These are phyloP conservation scores for Leucocoprinus leucothites DNA, from an alignment of 768 basidiomycete species.

Conservation along the genomic window DNA sequence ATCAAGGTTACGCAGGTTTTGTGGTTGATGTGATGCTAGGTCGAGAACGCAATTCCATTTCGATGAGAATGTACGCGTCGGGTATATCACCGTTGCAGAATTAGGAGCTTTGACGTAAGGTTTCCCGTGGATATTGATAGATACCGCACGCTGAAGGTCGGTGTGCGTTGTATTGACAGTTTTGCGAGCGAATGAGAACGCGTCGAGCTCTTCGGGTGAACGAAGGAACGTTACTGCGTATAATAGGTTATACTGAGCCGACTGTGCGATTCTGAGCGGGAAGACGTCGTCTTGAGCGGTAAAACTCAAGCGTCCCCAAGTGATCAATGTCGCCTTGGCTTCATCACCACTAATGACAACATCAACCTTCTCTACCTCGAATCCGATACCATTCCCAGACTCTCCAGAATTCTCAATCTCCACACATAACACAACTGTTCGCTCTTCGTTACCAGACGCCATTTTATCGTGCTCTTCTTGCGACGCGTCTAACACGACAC, in stretches of 20 bases:
- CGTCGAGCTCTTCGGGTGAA: constrained; percentile 55
- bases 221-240: constrained; percentile 84
- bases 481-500: constrained; percentile 59
- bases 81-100: constrained; percentile 36
- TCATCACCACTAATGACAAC: constrained; percentile 71
- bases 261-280: constrained; percentile 66
- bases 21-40: constrained; percentile 42
- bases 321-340: constrained; percentile 46
- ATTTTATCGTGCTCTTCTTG: constrained; percentile 53
- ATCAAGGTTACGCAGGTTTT: constrained; percentile 28
- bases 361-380: constrained; percentile 72
- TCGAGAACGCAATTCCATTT: constrained; percentile 91
- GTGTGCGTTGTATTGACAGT: constrained; percentile 21
- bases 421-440: constrained; percentile 86
- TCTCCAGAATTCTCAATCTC: constrained; percentile 86
- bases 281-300: constrained; percentile 47
- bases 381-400: constrained; percentile 55
- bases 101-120: constrained; percentile 45
- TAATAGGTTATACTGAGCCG: constrained; percentile 85
- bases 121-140: constrained; percentile 75
- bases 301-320: constrained; percentile 58
- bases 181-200: constrained; percentile 31
- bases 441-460: constrained; percentile 74
- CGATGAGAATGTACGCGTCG: constrained; percentile 75
- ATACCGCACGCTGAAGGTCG: constrained; percentile 72